Percentiles rank a stretch among this genome's conserved stretches.
These are phyloP conservation scores for Sambucus nigra DNA, from an alignment of 129 eudicot genomes.

Conservation along the genomic window DNA sequence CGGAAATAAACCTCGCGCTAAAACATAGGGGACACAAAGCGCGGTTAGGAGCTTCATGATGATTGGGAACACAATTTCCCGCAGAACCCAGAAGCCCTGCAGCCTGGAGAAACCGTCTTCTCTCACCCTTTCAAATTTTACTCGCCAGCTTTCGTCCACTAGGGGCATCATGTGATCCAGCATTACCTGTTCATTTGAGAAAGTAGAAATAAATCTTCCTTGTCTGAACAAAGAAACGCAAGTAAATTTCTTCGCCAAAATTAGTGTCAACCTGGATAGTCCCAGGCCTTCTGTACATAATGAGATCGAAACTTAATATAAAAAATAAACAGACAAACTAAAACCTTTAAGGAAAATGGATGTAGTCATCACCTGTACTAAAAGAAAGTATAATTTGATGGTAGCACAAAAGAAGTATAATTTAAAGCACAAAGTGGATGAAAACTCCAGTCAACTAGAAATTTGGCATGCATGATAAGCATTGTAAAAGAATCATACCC, in stretches of 20 bases:
- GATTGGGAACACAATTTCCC: constrained; percentile 80
- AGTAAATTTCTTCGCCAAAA: neutral
- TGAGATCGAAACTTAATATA: too few species aligned
- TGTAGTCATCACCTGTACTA: too few species aligned
- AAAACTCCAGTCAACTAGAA: too few species aligned
- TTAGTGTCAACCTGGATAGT: neutral
- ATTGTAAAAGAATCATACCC: too few species aligned
- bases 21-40: constrained; percentile 81
- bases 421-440: too few species aligned
- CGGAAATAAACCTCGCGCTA: constrained; percentile 76
- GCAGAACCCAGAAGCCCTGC: constrained; percentile 84
- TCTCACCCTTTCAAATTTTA: constrained; percentile 78
- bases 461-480: too few species aligned
- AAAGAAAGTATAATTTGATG: too few species aligned
- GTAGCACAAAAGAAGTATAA: too few species aligned
- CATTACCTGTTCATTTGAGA: constrained; percentile 55
- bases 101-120: constrained; percentile 88
- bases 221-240: neutral
- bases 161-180: constrained; percentile 83
- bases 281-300: too few species aligned
- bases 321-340: too few species aligned
- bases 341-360: too few species aligned
- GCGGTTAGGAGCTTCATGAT: constrained; percentile 83
- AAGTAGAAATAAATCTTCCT: neutral
- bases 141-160: constrained; percentile 79